Conservation (phyloP, 2,329 filamentous ascomycete species). For the Beauveria sp. region DNA sequence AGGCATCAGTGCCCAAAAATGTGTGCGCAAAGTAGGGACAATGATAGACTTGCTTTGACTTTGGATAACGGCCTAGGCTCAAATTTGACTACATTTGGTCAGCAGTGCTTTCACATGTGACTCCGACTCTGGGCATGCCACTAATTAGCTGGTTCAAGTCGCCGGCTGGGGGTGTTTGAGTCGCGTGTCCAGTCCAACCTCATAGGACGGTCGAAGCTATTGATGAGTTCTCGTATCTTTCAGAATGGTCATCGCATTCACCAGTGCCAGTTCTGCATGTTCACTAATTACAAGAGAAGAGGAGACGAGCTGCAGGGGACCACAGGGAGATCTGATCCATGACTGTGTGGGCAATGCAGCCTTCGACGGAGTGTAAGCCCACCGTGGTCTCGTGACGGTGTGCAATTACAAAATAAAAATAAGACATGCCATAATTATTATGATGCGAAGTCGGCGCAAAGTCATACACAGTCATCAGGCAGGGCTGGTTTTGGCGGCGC, state of each 20-base stretch:
- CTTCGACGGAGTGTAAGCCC: no score
- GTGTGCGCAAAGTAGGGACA: neutral
- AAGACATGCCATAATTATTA: neutral
- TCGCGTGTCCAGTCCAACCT: neutral
- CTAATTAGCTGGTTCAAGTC: neutral
- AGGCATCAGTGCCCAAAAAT: neutral
- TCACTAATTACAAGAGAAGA: no score
- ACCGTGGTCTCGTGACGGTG: no score
- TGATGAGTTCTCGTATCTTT: no score
- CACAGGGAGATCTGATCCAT: no score
- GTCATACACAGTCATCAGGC: neutral
- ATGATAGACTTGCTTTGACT: neutral
- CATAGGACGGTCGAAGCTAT: neutral
- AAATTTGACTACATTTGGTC: neutral
- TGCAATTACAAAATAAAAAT: no score
- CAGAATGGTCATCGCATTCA: no score
- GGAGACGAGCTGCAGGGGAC: no score
- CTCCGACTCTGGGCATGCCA: neutral
- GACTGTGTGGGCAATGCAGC: no score
- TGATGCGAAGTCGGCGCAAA: neutral
- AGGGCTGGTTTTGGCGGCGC: neutral
- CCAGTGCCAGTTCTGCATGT: no score
- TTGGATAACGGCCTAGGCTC: neutral
- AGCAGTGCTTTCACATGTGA: constrained; percentile 4
- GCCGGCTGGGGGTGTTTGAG: neutral